A percentile compares a stretch with the other conserved stretches of the same genome.
Conservation (phyloP, 495 filamentous ascomycete genomes). For the Chaetomium cochliodes region DNA sequence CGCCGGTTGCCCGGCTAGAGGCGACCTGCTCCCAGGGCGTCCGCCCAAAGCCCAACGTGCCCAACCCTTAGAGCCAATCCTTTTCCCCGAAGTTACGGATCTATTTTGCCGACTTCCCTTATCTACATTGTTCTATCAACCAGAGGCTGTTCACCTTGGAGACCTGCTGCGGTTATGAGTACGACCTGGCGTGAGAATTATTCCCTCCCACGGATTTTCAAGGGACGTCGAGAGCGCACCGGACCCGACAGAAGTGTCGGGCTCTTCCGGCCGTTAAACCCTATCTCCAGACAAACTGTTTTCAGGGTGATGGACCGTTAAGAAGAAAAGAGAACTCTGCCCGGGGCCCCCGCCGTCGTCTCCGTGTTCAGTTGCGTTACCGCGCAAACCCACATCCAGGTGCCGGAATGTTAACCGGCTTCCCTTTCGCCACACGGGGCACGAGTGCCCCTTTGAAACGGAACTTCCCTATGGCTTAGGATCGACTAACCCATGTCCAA, state of each 20-base stretch:
- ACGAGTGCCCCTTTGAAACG: constrained; percentile 10
- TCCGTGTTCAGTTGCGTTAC: constrained; percentile 63
- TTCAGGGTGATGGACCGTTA: constrained; percentile 58
- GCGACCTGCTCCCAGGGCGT: constrained; percentile 50
- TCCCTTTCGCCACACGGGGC: constrained; percentile 52
- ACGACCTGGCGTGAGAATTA: constrained; percentile 66
- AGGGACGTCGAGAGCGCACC: constrained; percentile 64
- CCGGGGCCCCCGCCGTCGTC: constrained; percentile 56
- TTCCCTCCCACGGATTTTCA: constrained; percentile 67
- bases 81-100: constrained; percentile 13
- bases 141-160: constrained; percentile 72
- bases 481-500: constrained; percentile 11
- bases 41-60: constrained; percentile 11
- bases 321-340: constrained; percentile 68
- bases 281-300: constrained; percentile 60
- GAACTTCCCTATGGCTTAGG: constrained; percentile 11
- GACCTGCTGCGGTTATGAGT: constrained; percentile 71
- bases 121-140: constrained; percentile 73
- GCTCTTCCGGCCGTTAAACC: constrained; percentile 61
- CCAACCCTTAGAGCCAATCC: constrained; percentile 11
- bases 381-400: constrained; percentile 64
- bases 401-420: constrained; percentile 68
- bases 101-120: constrained; percentile 72
- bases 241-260: constrained; percentile 62
- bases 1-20: constrained; percentile 42